These are phyloP conservation scores for Hericium alpestre DNA, from an alignment of 768 basidiomycete species.

Conservation along the genomic window DNA sequence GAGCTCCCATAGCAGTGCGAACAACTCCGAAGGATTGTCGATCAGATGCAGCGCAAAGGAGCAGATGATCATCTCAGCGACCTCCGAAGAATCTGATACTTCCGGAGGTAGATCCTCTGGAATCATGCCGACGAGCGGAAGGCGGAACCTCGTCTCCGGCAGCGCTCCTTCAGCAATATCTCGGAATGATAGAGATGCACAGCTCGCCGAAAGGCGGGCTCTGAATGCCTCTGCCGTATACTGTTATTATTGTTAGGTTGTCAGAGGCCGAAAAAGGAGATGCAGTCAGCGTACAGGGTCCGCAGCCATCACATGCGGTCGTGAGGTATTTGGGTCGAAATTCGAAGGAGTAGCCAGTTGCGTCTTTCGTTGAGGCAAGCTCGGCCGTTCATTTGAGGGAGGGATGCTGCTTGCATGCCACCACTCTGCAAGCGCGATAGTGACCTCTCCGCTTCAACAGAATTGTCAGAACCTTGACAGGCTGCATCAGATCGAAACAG, in stretches of 20 bases:
- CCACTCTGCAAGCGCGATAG: conserved; percentile 52
- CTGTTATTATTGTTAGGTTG: conserved; percentile 19
- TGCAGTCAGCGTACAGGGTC: conserved; percentile 37
- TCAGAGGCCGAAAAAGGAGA: conserved; percentile 1
- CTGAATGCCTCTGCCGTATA: conserved; percentile 52
- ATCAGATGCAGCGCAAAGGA: conserved; percentile 70
- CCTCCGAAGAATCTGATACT: neutral
- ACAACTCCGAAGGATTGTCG: conserved; percentile 49
- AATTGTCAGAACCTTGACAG: no score
- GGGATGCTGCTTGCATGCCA: conserved; percentile 27
- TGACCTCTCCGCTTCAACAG: conserved; percentile 40
- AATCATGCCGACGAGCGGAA: neutral
- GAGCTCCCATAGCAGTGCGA: conserved; percentile 53
- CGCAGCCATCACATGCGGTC: conserved; percentile 30
- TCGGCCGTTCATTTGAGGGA: conserved; percentile 10
- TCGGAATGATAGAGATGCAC: conserved; percentile 49
- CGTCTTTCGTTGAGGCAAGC: no score
- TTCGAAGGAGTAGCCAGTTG: conserved; percentile 7
- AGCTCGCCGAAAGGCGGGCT: conserved; percentile 41
- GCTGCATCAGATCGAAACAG: no score
- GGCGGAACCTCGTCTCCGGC: conserved; percentile 20
- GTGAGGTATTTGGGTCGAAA: conserved; percentile 24
- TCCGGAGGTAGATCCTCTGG: neutral
- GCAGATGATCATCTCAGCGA: conserved; percentile 55
- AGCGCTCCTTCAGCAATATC: conserved; percentile 50